A percentile compares a stretch with the other conserved stretches of the same genome.
Evolutionary conservation across 345 rosid species (phyloP).

Genomic region (Cochlearia excelsa): DNA sequence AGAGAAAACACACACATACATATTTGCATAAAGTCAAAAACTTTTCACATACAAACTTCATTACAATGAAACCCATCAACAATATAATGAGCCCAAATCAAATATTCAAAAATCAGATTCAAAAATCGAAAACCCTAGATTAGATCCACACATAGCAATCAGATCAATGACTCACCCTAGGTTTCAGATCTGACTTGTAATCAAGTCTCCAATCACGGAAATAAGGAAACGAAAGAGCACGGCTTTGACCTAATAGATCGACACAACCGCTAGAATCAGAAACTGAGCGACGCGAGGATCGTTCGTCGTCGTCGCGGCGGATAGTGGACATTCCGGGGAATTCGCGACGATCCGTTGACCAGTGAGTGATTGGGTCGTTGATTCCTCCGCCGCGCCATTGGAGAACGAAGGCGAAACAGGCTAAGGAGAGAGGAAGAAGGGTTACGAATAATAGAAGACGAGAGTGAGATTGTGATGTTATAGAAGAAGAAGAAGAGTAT

Average conservation of each 20-base stretch:
- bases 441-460: slow-evolving; percentile 56
- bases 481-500: slow-evolving; percentile 35
- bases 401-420: slow-evolving; percentile 59
- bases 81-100: background rate
- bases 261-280: slow-evolving; percentile 48
- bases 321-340: slow-evolving; percentile 61
- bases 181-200: slow-evolving; percentile 63
- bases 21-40: slow-evolving; percentile 13
- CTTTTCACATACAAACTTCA: background rate
- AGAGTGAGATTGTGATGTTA: slow-evolving; percentile 36
- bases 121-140: too few relatives aligned
- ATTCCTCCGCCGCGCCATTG: slow-evolving; percentile 75
- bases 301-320: slow-evolving; percentile 14
- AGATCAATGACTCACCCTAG: slow-evolving; percentile 48
- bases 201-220: slow-evolving; percentile 62
- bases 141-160: background rate
- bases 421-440: slow-evolving; percentile 56
- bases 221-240: slow-evolving; percentile 64
- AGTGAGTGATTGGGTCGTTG: slow-evolving; percentile 44
- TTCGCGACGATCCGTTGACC: slow-evolving; percentile 37
- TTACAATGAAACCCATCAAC: slow-evolving; percentile 1
- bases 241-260: slow-evolving; percentile 57
- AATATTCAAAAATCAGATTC: background rate
- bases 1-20: background rate
- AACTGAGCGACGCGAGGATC: slow-evolving; percentile 17